phyloP scores from a whole-genome alignment of 495 filamentous ascomycete species.

The Cetradonia linearis region DNA sequence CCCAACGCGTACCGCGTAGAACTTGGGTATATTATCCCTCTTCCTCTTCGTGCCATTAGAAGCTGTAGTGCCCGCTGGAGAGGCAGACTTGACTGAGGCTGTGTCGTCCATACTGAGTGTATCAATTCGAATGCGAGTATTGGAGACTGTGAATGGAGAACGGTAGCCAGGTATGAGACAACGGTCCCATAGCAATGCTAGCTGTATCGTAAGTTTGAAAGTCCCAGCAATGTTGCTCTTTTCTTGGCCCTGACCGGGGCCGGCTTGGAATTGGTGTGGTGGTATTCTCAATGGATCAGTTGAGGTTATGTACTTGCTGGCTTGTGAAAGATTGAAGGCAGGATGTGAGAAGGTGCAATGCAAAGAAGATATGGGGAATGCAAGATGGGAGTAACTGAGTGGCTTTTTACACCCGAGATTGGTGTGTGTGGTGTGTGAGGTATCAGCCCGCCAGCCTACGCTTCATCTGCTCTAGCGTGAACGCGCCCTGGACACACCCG shows the following conservation, averaged over 20 bases:
- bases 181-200: not conserved
- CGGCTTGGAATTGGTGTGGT: not conserved
- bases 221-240: not conserved
- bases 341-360: not conserved
- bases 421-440: not conserved
- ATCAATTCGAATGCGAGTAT: not conserved
- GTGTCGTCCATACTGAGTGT: constrained; percentile 17
- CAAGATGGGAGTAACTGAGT: not conserved
- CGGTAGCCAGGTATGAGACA: not conserved
- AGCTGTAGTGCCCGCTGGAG: constrained; percentile 27
- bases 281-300: not conserved
- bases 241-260: not conserved
- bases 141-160: not conserved
- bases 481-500: not conserved
- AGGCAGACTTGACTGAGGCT: constrained; percentile 18
- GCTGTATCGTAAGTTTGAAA: not conserved
- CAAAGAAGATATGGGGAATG: not conserved
- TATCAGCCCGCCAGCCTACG: not conserved
- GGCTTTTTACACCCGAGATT: not conserved
- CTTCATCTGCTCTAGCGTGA: not conserved
- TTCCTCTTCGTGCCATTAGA: constrained; percentile 56
- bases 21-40: constrained; percentile 52
- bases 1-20: constrained; percentile 77
- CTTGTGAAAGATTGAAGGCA: not conserved
- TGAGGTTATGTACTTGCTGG: not conserved